Evolutionary conservation across 1,284 basidiomycete genomes (phyloP).

Genomic region (Sanguinoderma infundibulare): DNA sequence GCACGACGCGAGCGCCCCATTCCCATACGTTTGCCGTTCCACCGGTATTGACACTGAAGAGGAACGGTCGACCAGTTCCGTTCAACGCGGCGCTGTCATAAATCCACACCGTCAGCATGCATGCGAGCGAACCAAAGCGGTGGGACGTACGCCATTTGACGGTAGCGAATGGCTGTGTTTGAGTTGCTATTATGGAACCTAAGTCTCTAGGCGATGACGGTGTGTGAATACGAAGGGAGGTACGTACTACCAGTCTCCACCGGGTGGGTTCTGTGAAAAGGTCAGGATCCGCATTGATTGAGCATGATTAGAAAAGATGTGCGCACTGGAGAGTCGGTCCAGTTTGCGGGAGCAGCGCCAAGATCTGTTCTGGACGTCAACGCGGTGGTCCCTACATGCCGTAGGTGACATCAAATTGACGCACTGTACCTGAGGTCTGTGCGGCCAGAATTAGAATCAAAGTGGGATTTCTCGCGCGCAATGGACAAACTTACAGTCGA

Average conservation of each 20-base stretch:
- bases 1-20: conserved; percentile 57
- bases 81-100: conserved; percentile 51
- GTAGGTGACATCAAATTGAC: too few relatives aligned
- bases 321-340: conserved; percentile 48
- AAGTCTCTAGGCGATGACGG: neutral
- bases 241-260: conserved; percentile 56
- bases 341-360: conserved; percentile 59
- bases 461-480: too few relatives aligned
- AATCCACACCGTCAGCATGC: neutral
- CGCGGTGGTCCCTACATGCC: too few relatives aligned
- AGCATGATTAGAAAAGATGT: neutral
- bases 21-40: conserved; percentile 54
- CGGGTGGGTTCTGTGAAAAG: conserved; percentile 40
- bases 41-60: conserved; percentile 57
- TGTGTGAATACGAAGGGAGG: neutral
- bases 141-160: conserved; percentile 52
- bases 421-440: conserved; percentile 57
- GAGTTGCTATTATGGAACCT: conserved; percentile 45
- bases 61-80: conserved; percentile 44
- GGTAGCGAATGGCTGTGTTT: conserved; percentile 59
- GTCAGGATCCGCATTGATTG: too few relatives aligned
- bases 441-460: too few relatives aligned
- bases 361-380: conserved; percentile 38
- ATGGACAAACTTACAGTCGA: conserved; percentile 46
- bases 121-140: neutral